Evolutionary conservation across 176 grass and related monocot species (phyloP).

Genomic region (Rhynchospora breviuscula): DNA sequence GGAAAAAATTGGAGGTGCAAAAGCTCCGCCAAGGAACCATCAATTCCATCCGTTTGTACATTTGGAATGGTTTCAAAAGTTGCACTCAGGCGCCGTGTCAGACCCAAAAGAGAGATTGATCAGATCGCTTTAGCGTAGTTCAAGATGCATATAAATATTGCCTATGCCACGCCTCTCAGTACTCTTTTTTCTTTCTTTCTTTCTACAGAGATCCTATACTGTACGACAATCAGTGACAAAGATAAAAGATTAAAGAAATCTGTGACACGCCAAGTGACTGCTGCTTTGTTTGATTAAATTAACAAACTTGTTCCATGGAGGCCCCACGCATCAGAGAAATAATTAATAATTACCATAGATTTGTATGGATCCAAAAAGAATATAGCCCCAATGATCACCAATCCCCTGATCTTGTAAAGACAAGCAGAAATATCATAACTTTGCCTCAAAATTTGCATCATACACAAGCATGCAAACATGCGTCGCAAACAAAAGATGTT

Average conservation of each 20-base stretch:
- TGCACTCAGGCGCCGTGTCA: background rate
- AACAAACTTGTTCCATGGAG: constrained; percentile 8
- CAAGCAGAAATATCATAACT: background rate
- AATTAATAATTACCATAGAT: background rate
- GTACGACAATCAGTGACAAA: background rate
- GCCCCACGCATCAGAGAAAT: background rate
- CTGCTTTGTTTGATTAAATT: constrained; percentile 6
- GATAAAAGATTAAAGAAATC: constrained; percentile 15
- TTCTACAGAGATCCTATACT: background rate
- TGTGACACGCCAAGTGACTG: background rate
- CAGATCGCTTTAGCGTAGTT: background rate
- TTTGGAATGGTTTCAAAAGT: constrained; percentile 4
- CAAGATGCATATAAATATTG: background rate
- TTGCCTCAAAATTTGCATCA: background rate
- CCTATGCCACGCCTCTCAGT: background rate
- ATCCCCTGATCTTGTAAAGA: constrained; percentile 3
- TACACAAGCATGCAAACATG: background rate
- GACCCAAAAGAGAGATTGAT: constrained; percentile 3
- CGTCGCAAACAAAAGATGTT: background rate
- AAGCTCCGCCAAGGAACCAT: constrained; percentile 1
- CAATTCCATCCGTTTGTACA: background rate
- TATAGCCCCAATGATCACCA: background rate
- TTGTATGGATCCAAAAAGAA: constrained; percentile 9
- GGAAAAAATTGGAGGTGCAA: background rate
- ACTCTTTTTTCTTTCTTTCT: background rate